phyloP scores from a whole-genome alignment of 805 yeast genomes.

The Saturnispora hagleri region DNA sequence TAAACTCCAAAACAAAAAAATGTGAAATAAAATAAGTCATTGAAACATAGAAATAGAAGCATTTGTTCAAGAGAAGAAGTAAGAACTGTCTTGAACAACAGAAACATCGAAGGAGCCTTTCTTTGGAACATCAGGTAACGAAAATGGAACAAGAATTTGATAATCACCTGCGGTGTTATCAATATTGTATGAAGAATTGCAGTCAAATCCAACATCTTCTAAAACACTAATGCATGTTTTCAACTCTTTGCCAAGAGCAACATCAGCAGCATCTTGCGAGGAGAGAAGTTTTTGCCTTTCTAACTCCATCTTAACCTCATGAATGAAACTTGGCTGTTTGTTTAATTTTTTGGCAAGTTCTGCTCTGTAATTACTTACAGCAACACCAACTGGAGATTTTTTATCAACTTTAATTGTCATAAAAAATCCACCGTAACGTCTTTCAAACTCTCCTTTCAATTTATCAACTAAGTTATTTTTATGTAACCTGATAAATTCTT shows the following conservation, averaged over 20 bases:
- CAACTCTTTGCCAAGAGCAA: conserved; percentile 43
- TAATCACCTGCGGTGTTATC: conserved; percentile 19
- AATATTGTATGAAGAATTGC: conserved; percentile 9
- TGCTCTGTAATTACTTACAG: conserved; percentile 41
- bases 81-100: conserved; percentile 60
- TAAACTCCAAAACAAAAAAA: neutral
- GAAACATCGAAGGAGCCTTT: conserved; percentile 80
- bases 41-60: neutral
- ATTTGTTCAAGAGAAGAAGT: conserved; percentile 49
- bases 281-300: conserved; percentile 46
- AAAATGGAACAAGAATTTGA: conserved; percentile 56
- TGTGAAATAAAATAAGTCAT: neutral
- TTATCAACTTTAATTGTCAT: conserved; percentile 49
- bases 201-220: conserved; percentile 20
- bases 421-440: conserved; percentile 65
- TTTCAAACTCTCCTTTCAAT: conserved; percentile 69
- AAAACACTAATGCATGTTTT: conserved; percentile 63
- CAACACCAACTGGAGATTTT: conserved; percentile 40
- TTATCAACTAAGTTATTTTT: conserved; percentile 60
- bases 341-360: conserved; percentile 41
- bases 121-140: conserved; percentile 62
- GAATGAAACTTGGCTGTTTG: conserved; percentile 51
- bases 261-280: conserved; percentile 42
- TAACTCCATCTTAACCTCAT: conserved; percentile 66
- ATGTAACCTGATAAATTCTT: conserved; percentile 73